These are phyloP conservation scores for Strobilomyces confusus DNA, from an alignment of 768 basidiomycete genomes.

Conservation along the genomic window DNA sequence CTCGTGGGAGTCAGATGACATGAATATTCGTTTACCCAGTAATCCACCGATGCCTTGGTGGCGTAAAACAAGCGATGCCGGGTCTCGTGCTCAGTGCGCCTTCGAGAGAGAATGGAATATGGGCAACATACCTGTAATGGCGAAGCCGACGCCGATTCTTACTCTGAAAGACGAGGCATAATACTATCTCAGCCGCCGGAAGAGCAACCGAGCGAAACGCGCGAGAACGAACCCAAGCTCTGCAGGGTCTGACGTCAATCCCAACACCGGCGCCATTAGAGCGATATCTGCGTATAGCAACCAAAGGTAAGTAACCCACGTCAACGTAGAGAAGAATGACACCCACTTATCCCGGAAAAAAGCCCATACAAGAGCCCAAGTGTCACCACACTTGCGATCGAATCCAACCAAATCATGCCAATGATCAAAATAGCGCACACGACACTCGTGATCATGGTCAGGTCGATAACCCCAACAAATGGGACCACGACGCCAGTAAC, in stretches of 20 bases:
- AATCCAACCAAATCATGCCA: constrained; percentile 40
- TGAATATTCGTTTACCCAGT: constrained; percentile 10
- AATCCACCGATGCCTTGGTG: constrained; percentile 23
- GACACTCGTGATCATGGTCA: constrained; percentile 35
- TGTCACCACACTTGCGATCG: constrained; percentile 35
- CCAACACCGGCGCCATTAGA: constrained; percentile 42
- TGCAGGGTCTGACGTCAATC: constrained; percentile 40
- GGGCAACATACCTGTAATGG: constrained; percentile 33
- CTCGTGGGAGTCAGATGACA: not conserved
- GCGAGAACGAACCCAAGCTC: constrained; percentile 46
- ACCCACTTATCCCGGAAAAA: constrained; percentile 44
- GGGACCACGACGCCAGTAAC: constrained; percentile 38
- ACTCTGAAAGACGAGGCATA: constrained; percentile 12
- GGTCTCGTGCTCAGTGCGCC: no score
- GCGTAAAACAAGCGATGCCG: not conserved
- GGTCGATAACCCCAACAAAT: constrained; percentile 42
- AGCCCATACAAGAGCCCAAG: constrained; percentile 47
- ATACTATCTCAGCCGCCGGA: not conserved
- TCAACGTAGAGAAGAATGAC: not conserved
- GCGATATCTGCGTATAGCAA: constrained; percentile 33
- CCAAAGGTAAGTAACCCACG: not conserved
- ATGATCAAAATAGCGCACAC: constrained; percentile 40
- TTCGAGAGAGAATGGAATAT: not conserved
- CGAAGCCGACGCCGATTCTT: constrained; percentile 47
- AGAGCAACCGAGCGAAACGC: not conserved